Percentiles rank a stretch among this genome's conserved stretches.
phyloP scores from a whole-genome alignment of 2,329 filamentous ascomycete genomes.

The Fusarium pseudonygamai region DNA sequence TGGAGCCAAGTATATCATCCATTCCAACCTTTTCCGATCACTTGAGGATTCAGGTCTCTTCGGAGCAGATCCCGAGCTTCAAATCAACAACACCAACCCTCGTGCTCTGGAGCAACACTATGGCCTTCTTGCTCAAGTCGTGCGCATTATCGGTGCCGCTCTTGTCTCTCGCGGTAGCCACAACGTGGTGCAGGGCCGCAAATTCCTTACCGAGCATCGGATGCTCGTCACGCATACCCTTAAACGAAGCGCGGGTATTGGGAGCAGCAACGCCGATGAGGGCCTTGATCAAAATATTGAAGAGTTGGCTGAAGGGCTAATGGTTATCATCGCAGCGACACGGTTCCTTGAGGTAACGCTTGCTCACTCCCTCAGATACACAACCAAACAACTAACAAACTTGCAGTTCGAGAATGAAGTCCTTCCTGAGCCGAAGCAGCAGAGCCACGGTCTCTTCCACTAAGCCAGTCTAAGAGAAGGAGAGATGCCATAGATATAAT shows the following conservation, averaged over 20 bases:
- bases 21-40: slow-evolving; percentile 85
- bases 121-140: slow-evolving; percentile 79
- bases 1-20: slow-evolving; percentile 89
- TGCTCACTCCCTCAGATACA: not conserved
- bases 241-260: slow-evolving; percentile 86
- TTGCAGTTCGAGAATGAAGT: slow-evolving; percentile 55
- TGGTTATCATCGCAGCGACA: slow-evolving; percentile 83
- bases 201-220: slow-evolving; percentile 84
- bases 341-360: slow-evolving; percentile 82
- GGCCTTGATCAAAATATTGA: slow-evolving; percentile 69
- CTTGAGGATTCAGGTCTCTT: slow-evolving; percentile 88
- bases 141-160: slow-evolving; percentile 83
- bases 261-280: slow-evolving; percentile 53
- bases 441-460: slow-evolving; percentile 53
- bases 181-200: slow-evolving; percentile 81
- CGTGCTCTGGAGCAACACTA: slow-evolving; percentile 84
- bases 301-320: slow-evolving; percentile 85
- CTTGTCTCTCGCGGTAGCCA: slow-evolving; percentile 84
- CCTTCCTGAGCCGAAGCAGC: slow-evolving; percentile 46
- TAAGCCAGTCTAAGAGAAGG: slow-evolving; percentile 33
- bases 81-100: slow-evolving; percentile 76
- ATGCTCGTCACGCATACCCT: slow-evolving; percentile 88
- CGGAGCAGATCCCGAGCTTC: slow-evolving; percentile 89
- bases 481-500: not conserved
- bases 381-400: slow-evolving; percentile 23